Conservation (phyloP, 345 rosid genomes). For the Melastoma malabathricum region DNA sequence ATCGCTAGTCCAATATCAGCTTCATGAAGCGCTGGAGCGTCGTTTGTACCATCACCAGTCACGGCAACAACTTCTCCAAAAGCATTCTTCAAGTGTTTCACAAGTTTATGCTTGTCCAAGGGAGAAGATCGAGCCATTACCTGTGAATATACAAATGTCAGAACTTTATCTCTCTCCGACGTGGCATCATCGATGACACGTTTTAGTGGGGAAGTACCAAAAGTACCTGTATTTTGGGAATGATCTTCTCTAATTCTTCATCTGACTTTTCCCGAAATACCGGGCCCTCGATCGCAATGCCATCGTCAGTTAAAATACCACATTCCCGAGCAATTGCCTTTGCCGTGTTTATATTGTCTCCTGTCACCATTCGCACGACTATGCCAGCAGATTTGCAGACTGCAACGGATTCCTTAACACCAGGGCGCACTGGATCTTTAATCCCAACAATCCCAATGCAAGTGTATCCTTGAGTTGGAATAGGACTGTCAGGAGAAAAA, state of each 20-base stretch:
- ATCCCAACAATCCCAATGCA: conserved; percentile 76
- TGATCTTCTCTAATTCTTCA: conserved; percentile 42
- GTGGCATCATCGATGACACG: too few relatives aligned
- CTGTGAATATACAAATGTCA: conserved; percentile 13
- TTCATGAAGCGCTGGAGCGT: conserved; percentile 84
- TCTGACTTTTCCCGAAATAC: conserved; percentile 38
- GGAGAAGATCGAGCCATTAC: conserved; percentile 92
- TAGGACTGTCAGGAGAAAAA: conserved; percentile 32
- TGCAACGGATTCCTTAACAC: conserved; percentile 75
- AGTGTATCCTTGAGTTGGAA: conserved; percentile 49
- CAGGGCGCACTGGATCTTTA: conserved; percentile 78
- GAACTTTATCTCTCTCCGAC: too few relatives aligned
- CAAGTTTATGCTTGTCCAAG: conserved; percentile 78
- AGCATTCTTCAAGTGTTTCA: conserved; percentile 47
- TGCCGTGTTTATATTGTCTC: conserved; percentile 80
- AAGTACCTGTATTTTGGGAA: conserved; percentile 78
- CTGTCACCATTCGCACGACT: conserved; percentile 73
- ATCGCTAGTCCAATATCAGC: conserved; percentile 86
- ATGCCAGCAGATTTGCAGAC: conserved; percentile 79
- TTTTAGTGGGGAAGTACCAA: too few relatives aligned
- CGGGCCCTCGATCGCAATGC: conserved; percentile 54
- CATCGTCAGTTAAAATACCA: conserved; percentile 56
- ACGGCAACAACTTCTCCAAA: conserved; percentile 71
- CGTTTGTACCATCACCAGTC: conserved; percentile 88
- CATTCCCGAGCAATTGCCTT: conserved; percentile 90